Evolutionary conservation across 1,139 yeast genomes (phyloP).

Genomic region (Zhuliangozyma parablackwelliae): DNA sequence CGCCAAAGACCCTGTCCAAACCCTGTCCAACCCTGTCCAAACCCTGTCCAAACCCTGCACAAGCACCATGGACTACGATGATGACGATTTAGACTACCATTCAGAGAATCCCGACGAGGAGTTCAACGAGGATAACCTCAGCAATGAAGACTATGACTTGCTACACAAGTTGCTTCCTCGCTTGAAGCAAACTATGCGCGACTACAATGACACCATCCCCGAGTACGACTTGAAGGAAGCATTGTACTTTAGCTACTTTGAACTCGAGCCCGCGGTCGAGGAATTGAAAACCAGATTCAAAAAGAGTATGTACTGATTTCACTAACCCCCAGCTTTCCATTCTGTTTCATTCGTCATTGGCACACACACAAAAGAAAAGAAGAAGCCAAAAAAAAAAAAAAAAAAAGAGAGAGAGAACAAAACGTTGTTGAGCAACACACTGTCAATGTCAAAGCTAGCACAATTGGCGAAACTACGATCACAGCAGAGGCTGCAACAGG

Average conservation of each 20-base stretch:
- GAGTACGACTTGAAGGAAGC: slow-evolving; percentile 56
- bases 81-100: slow-evolving; percentile 12
- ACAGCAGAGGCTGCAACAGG: slow-evolving; percentile 7
- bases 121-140: slow-evolving; percentile 18
- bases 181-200: slow-evolving; percentile 29
- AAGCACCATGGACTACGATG: slow-evolving; percentile 12
- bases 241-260: slow-evolving; percentile 58
- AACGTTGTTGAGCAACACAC: not conserved
- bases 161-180: slow-evolving; percentile 40
- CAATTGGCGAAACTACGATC: slow-evolving; percentile 18
- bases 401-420: not conserved
- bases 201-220: slow-evolving; percentile 42
- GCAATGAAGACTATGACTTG: slow-evolving; percentile 34
- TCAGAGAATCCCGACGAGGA: slow-evolving; percentile 13
- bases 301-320: slow-evolving; percentile 36
- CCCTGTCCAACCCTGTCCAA: not conserved
- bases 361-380: no score
- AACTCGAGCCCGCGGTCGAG: slow-evolving; percentile 47
- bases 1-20: no score
- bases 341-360: no score
- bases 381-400: not conserved
- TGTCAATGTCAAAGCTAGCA: slow-evolving; percentile 16
- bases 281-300: slow-evolving; percentile 47
- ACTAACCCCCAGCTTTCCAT: no score
- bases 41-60: no score